A percentile compares a stretch with the other conserved stretches of the same genome.
Evolutionary conservation across 352 stramenopile species (phyloP).

Genomic region (Phytophthora nicotianae): DNA sequence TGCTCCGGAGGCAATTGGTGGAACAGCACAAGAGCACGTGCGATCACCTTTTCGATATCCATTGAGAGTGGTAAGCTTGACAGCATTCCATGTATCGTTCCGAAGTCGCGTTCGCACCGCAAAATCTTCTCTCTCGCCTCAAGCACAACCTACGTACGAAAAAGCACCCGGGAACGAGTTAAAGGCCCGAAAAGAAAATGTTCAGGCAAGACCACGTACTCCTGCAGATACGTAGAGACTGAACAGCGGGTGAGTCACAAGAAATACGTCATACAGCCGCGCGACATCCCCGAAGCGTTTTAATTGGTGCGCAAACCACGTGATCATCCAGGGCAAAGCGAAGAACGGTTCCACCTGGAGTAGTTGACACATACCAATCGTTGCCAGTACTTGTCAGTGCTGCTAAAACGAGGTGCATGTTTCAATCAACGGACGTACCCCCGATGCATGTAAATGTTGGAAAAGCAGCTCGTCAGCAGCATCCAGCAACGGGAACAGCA

Average conservation of each 20-base stretch:
- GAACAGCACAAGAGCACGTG: slow-evolving; percentile 56
- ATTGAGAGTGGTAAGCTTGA: slow-evolving; percentile 78
- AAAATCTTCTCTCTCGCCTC: slow-evolving; percentile 61
- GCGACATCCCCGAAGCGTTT: slow-evolving; percentile 86
- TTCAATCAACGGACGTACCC: slow-evolving; percentile 38
- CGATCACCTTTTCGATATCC: slow-evolving; percentile 71
- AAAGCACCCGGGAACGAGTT: not conserved
- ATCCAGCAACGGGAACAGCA: slow-evolving; percentile 76
- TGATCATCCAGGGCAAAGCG: slow-evolving; percentile 93
- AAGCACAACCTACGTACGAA: slow-evolving; percentile 46
- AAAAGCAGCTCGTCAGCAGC: slow-evolving; percentile 68
- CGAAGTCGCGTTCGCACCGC: slow-evolving; percentile 78
- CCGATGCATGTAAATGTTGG: slow-evolving; percentile 62
- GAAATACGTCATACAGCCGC: slow-evolving; percentile 93
- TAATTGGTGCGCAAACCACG: slow-evolving; percentile 95
- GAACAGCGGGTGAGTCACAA: slow-evolving; percentile 93
- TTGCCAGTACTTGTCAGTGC: not conserved
- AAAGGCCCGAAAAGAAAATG: not conserved
- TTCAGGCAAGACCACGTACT: slow-evolving; percentile 30
- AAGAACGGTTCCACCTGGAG: slow-evolving; percentile 94
- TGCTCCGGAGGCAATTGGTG: slow-evolving; percentile 56
- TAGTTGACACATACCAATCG: not conserved
- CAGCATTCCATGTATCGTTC: slow-evolving; percentile 72
- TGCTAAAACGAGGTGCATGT: not conserved
- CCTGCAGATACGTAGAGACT: slow-evolving; percentile 91